These are phyloP conservation scores for Blastocystis sp. DNA, from an alignment of 352 stramenopile genomes.

Conservation along the genomic window DNA sequence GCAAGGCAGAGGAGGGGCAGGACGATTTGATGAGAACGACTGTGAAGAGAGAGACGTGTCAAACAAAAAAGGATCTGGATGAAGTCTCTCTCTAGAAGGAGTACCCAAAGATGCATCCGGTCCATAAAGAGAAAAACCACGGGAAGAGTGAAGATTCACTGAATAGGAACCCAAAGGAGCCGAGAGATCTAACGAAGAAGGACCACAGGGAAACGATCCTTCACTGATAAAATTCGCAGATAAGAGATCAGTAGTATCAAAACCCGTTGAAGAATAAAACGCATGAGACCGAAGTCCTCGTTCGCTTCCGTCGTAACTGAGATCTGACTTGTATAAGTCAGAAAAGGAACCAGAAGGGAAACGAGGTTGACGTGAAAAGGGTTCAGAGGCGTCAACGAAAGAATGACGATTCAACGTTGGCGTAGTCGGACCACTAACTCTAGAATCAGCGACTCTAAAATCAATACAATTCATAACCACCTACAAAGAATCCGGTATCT, in stretches of 20 bases:
- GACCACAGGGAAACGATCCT: neutral
- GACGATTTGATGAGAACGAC: neutral
- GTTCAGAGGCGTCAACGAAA: neutral
- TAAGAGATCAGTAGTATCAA: neutral
- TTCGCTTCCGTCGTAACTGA: neutral
- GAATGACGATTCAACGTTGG: neutral
- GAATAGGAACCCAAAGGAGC: conserved; percentile 6
- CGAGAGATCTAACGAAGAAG: neutral
- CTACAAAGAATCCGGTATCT: neutral
- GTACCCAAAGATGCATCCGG: neutral
- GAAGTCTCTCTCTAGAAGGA: neutral
- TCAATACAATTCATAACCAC: neutral
- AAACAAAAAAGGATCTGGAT: conserved; percentile 25
- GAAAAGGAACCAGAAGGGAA: neutral
- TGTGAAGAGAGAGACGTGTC: neutral
- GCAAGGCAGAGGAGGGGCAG: neutral
- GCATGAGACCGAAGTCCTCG: neutral
- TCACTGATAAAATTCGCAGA: neutral
- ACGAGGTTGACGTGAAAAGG: neutral
- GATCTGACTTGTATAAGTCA: neutral
- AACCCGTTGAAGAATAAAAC: neutral
- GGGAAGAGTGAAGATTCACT: neutral
- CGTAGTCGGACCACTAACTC: neutral
- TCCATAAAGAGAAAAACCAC: neutral
- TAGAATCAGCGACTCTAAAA: neutral